Evolutionary conservation across 345 rosid species (phyloP), one percentile per base, ranked within the genome.

Genomic region (Hirschfeldia incana): DNA sequence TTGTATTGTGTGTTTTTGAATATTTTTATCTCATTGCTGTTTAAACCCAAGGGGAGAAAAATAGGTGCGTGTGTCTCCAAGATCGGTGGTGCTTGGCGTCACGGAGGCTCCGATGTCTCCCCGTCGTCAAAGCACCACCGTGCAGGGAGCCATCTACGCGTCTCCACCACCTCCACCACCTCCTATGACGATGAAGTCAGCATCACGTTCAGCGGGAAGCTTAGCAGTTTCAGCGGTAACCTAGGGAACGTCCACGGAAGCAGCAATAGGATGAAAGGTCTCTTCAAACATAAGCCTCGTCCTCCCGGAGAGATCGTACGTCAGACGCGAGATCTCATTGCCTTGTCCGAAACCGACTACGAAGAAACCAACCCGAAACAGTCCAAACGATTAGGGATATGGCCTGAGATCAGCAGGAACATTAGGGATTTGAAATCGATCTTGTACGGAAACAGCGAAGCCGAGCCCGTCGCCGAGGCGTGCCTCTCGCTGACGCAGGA

Each of bases 361-460:
- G 67, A 39, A 12, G 66, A 61, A 21, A 3, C 10, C 6, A 58
- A 70, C 34, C 0, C 26, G 12, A 63, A 13, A 39, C 37, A 70
- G 68, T 76, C 83, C 6, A 71, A 66, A 21, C 21, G 77, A 7
- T 46, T 75, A 71, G 75, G 69, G 15, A 32, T 70, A 1, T 2
- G 85, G 82, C 87, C 81, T 1, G 99, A 95, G 57, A 76, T 95
- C 62, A 70, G 80, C 78, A 88, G 81, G 76, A 88, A 84, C 82
- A 79, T 93, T 13, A 84, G 97, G 79, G 98, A 93, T 57, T 76
- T 95, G 81, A 95, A 95, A 86, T 78, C 86, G 2, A 87, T 93
- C 84, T 88, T 95, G 6, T 95, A 95, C 67, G 99, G 99, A 6
- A 82, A 91, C 65, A 90, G 97, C 71, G 99, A 95, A 70, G 86